Base-by-base conservation (phyloP, 73 alveolate species). In the Blepharisma stoltei region DNA sequence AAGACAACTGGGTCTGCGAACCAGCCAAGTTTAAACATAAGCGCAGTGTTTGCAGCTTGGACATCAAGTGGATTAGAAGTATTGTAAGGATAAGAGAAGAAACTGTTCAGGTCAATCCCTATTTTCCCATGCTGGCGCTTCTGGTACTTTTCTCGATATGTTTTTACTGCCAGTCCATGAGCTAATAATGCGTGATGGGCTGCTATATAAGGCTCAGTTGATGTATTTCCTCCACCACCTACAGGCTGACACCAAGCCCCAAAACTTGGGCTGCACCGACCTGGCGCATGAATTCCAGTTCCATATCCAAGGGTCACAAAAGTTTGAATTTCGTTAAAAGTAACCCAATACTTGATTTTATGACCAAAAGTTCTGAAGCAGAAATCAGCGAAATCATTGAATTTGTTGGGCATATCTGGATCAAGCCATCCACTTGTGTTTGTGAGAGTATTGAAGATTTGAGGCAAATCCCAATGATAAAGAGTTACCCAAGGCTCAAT, bases 251-350 rank as follows among this genome's bases (percentile, higher is more conserved):
- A 77, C 46, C 68, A 78, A 44, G 45, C 41, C 38, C 81, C 41
- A 11, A 14, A n/a, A 5, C 20, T 5, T 7, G 67, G 25, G 41
- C 71, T n/a, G 66, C 86, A 78, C 55, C 86, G 65, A 0, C 85
- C 85, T 14, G 85, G 85, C 2, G 85, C 85, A 65, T 55, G 78
- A 4, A 38, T 60, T 7, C 85, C 85, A 9, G 45, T 37, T 4
- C 85, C 85, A 77, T 77, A 77, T 6, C 78, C 85, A 6, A 77
- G 69, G 79, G 79, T 55, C n/a, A 78, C 66, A 46, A 55, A 77
- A 6, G 85, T 49, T 6, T 60, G 45, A 20, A 78, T 77, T 41
- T 77, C 85, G 54, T 77, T 77, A 23, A 77, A 60, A 32, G 85
- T 77, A 6, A 77, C 66, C 85, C 85, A 77, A 9, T 77, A 32